Evolutionary conservation across 208 protist genomes (phyloP).

Genomic region (Giardia muris): DNA sequence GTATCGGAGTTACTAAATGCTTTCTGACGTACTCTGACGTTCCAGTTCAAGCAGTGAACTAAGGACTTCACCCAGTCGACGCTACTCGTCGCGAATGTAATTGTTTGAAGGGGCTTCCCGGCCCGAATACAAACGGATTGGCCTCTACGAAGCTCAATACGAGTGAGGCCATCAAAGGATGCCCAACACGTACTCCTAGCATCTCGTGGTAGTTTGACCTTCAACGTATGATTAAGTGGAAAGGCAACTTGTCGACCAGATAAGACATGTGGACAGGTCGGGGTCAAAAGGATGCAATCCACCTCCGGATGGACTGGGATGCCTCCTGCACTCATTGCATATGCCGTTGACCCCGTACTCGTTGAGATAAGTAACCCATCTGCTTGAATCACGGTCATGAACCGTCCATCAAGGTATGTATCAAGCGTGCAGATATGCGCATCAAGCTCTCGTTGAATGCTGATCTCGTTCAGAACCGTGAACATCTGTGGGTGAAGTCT

Average conservation of each 20-base stretch:
- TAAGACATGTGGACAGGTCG: slow-evolving; percentile 22
- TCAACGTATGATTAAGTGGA: not conserved
- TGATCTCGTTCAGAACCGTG: slow-evolving; percentile 18
- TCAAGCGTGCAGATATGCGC: not conserved
- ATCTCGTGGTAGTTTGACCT: not conserved
- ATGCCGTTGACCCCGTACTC: slow-evolving; percentile 18
- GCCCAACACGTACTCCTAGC: not conserved
- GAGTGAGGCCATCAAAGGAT: not conserved
- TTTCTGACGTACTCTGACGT: not conserved
- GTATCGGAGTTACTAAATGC: not conserved
- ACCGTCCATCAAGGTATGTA: not conserved
- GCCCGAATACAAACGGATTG: not conserved
- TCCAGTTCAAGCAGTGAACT: not conserved
- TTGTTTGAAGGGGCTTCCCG: not conserved
- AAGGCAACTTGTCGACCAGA: not conserved
- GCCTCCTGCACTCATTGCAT: slow-evolving; percentile 29
- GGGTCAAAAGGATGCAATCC: slow-evolving; percentile 25
- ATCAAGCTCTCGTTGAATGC: not conserved
- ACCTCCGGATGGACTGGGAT: not conserved
- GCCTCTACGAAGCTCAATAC: not conserved
- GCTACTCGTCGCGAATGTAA: not conserved
- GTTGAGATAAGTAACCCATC: slow-evolving; percentile 30
- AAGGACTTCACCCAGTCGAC: not conserved
- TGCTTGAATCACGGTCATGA: slow-evolving; percentile 21
- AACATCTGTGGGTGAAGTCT: not conserved